Conservation (phyloP, 805 yeast species). For the Geotrichum ghanense region DNA sequence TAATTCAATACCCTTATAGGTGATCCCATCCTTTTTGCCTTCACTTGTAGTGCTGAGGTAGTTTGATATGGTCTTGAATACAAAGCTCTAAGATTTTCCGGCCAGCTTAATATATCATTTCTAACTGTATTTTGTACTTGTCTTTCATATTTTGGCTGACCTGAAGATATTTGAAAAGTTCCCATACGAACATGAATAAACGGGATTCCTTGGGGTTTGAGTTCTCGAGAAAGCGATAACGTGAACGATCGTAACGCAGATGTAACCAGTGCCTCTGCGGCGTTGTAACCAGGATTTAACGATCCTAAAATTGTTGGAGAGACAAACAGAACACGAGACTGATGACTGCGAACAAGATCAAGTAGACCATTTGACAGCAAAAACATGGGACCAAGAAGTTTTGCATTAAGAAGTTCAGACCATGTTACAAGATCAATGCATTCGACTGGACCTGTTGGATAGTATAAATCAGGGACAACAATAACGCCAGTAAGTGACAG, state of each 20-base stretch:
- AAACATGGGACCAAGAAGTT: constrained; percentile 37
- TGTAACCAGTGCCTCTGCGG: constrained; percentile 47
- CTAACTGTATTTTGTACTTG: constrained; percentile 25
- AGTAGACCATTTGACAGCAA: constrained; percentile 46
- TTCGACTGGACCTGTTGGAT: constrained; percentile 60
- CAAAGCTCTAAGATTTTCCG: constrained; percentile 26
- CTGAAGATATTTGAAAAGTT: constrained; percentile 31
- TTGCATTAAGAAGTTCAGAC: constrained; percentile 35
- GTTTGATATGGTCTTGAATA: constrained; percentile 26
- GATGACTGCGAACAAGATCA: constrained; percentile 39
- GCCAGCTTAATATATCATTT: constrained; percentile 33
- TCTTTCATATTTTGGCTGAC: constrained; percentile 16
- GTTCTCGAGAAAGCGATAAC: constrained; percentile 31
- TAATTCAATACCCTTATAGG: constrained; percentile 19
- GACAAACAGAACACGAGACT: constrained; percentile 38
- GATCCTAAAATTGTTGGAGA: constrained; percentile 47
- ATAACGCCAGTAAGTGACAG: constrained; percentile 52
- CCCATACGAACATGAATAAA: constrained; percentile 37
- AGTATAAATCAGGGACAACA: constrained; percentile 57
- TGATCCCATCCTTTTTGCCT: constrained; percentile 22
- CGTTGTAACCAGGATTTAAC: constrained; percentile 48
- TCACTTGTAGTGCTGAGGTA: constrained; percentile 21
- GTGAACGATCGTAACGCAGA: constrained; percentile 32
- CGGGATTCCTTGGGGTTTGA: constrained; percentile 31
- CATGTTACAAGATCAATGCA: constrained; percentile 40